phyloP scores from a whole-genome alignment of 192 early-diverging fungal species.

The Coemansia sp. region DNA sequence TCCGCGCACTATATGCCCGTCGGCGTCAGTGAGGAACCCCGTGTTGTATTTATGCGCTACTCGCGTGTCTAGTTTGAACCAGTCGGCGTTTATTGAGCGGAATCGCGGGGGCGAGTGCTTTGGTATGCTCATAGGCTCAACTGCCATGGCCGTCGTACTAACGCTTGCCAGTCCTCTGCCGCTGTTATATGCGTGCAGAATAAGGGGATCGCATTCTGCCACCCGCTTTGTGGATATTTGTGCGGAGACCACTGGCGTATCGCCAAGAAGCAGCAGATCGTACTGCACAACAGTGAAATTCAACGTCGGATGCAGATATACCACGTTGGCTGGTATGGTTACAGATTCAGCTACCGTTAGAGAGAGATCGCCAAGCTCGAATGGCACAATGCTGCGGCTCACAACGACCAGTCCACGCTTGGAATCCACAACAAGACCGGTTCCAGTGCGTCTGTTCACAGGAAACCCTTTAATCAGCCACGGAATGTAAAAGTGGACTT shows the following conservation, averaged over 20 bases:
- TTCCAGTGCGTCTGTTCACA: constrained; percentile 17
- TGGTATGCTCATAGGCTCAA: constrained; percentile 59
- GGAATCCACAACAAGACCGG: constrained; percentile 76
- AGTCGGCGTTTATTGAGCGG: constrained; percentile 36
- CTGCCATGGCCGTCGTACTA: constrained; percentile 60
- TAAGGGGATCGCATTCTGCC: constrained; percentile 62
- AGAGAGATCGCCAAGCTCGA: constrained; percentile 74
- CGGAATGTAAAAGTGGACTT: constrained; percentile 22
- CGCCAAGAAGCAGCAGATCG: constrained; percentile 69
- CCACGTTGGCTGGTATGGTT: constrained; percentile 77
- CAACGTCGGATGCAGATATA: constrained; percentile 81
- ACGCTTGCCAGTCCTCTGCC: constrained; percentile 59
- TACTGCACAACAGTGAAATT: constrained; percentile 82
- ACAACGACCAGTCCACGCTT: constrained; percentile 77
- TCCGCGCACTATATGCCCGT: constrained; percentile 18
- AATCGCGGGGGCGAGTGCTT: constrained; percentile 16
- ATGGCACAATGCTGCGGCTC: constrained; percentile 77
- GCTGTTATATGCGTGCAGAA: constrained; percentile 58
- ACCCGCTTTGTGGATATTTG: constrained; percentile 59
- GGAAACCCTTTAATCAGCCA: constrained; percentile 32
- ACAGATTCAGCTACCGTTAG: constrained; percentile 86
- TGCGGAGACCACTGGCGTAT: constrained; percentile 68
- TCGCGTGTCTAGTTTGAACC: constrained; percentile 25
- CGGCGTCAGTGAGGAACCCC: constrained; percentile 32
- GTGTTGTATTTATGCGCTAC: constrained; percentile 15